Conservation (phyloP, 768 basidiomycete genomes). For the Phaffia australis region DNA sequence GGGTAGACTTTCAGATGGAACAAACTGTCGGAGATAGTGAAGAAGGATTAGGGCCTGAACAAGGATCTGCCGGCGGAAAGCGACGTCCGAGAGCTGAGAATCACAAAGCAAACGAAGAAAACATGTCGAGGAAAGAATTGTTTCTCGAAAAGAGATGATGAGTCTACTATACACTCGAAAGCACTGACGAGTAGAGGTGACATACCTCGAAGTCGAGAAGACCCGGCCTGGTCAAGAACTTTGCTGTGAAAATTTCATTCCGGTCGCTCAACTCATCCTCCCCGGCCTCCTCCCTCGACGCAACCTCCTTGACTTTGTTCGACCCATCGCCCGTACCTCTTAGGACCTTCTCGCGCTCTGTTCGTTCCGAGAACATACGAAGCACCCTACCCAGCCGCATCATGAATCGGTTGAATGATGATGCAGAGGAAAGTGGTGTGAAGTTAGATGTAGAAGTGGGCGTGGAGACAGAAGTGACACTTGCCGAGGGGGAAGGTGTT, state of each 20-base stretch:
- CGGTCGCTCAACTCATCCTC: slow-evolving; percentile 35
- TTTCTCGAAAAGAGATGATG: not conserved
- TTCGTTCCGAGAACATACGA: slow-evolving; percentile 71
- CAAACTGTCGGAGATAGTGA: slow-evolving; percentile 22
- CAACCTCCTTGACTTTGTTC: slow-evolving; percentile 43
- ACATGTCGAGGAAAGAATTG: not conserved
- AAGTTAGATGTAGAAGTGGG: slow-evolving; percentile 1
- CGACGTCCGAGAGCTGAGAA: slow-evolving; percentile 68
- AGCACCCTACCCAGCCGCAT: slow-evolving; percentile 61
- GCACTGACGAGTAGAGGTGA: slow-evolving; percentile 2
- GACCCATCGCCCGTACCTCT: slow-evolving; percentile 61
- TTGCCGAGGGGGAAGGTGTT: not conserved
- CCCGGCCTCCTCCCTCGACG: slow-evolving; percentile 5
- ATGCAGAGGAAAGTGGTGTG: slow-evolving; percentile 31
- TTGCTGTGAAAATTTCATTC: slow-evolving; percentile 79
- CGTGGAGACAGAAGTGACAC: not conserved
- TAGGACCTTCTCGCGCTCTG: slow-evolving; percentile 74
- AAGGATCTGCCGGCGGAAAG: slow-evolving; percentile 85
- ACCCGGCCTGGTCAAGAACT: slow-evolving; percentile 80
- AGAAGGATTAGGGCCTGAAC: slow-evolving; percentile 49
- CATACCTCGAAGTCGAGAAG: slow-evolving; percentile 74
- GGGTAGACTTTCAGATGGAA: not conserved
- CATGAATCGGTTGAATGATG: slow-evolving; percentile 55
- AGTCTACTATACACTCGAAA: not conserved
- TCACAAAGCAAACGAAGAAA: slow-evolving; percentile 12